Conservation (phyloP, 257 asterid genomes). For the Gardenia jasminoides region DNA sequence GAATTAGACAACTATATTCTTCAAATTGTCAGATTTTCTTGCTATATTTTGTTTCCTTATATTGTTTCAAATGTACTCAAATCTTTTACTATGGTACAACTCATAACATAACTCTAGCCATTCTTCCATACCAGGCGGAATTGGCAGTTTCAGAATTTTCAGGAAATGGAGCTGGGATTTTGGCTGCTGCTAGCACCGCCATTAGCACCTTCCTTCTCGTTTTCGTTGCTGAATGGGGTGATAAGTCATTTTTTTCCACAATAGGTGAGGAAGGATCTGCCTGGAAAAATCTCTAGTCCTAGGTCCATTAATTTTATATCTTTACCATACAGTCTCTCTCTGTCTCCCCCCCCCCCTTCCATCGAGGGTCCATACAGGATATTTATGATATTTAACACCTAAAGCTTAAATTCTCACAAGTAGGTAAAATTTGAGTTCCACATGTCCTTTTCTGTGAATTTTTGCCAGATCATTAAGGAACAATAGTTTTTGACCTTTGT, state of each 20-base stretch:
- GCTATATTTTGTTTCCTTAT: not conserved
- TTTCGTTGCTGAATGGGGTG: conserved; percentile 99
- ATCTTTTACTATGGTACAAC: not conserved
- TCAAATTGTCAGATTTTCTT: not conserved
- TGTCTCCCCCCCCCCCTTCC: too few species aligned
- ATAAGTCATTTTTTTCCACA: conserved; percentile 91
- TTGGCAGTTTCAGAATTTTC: conserved; percentile 83
- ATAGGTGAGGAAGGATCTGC: conserved; percentile 48
- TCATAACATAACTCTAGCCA: conserved; percentile 18
- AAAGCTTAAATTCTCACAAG: not conserved
- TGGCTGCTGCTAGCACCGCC: conserved; percentile 75
- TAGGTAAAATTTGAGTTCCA: not conserved
- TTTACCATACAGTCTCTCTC: too few species aligned
- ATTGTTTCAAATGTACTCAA: not conserved
- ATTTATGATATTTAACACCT: not conserved
- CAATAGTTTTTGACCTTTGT: too few species aligned
- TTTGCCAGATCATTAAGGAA: not conserved
- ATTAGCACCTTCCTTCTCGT: conserved; percentile 81
- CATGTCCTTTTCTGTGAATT: not conserved
- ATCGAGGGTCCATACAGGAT: not conserved
- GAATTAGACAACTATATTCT: not conserved
- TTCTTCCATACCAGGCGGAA: conserved; percentile 60
- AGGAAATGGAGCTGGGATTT: conserved; percentile 81
- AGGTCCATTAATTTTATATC: not conserved
- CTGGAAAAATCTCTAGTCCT: not conserved